Evolutionary conservation across 139 green algal genomes (phyloP).

Genomic region (Coelastrella sp.): DNA sequence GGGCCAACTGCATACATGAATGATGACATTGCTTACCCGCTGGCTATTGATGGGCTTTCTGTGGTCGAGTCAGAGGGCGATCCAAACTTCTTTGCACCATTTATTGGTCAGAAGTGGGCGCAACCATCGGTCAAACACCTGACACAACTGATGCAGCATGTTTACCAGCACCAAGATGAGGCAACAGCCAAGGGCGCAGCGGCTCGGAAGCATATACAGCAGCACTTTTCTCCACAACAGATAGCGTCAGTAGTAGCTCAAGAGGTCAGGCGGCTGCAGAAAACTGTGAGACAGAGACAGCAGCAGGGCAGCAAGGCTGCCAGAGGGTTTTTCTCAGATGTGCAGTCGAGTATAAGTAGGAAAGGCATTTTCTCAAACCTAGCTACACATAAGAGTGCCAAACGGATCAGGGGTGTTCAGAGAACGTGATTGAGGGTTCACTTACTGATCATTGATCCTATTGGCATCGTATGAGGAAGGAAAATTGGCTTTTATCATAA

Average conservation of each 20-base stretch:
- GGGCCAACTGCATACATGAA: constrained; percentile 44
- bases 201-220: constrained; percentile 55
- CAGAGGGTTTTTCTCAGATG: neutral
- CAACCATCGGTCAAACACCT: constrained; percentile 44
- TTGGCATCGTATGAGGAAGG: too few species aligned
- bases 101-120: constrained; percentile 44
- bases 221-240: constrained; percentile 53
- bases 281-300: neutral
- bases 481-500: too few species aligned
- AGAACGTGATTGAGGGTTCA: too few species aligned
- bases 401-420: too few species aligned
- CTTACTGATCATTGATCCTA: too few species aligned
- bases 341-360: neutral
- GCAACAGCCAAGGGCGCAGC: constrained; percentile 48
- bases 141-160: constrained; percentile 36
- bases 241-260: constrained; percentile 50
- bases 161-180: constrained; percentile 45
- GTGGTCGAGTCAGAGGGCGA: constrained; percentile 22
- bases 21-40: constrained; percentile 29
- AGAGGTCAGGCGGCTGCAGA: constrained; percentile 50
- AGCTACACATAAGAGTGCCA: neutral
- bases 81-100: constrained; percentile 40
- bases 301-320: neutral
- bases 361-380: neutral
- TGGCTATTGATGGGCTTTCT: constrained; percentile 26